Evolutionary conservation across 23 red algal genomes (phyloP), one percentile per base, ranked within the genome.

Genomic region (Agarophyton chilense): DNA sequence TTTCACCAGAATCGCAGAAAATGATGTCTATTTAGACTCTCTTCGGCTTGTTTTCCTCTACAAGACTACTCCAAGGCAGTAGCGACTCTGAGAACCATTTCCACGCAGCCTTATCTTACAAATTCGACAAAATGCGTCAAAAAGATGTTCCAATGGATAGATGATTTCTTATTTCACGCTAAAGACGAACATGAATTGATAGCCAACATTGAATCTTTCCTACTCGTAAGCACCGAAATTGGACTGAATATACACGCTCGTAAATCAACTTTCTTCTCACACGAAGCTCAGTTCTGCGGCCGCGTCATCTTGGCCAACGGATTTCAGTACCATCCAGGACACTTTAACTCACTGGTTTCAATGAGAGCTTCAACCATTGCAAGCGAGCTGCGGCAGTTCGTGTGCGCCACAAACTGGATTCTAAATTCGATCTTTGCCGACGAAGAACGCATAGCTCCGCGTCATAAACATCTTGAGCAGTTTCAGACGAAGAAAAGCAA

Each of bases 131-230:
- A 61, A n/a, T 22, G 38, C 38, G 81, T 67, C 63, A 32, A 65
- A 17, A 68, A 66, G 17, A 67, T 85, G 57, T 28, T 85, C 2
- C 81, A 85, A 50, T 85, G 81, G 58, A 85, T 85, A n/a, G n/a
- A n/a, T n/a, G n/a, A n/a, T n/a, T n/a, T n/a, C n/a, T n/a, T n/a
- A n/a, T n/a, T n/a, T n/a, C n/a, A n/a, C n/a, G n/a, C n/a, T n/a
- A n/a, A n/a, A n/a, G n/a, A n/a, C n/a, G n/a, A n/a, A n/a, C n/a
- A 9, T 31, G 57, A 65, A 18, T 58, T 85, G 1, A 9, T 85
- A 22, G n/a, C 50, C n/a, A 47, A 85, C 42, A 66, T 85, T n/a
- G 81, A 70, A 24, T 8, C 6, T 40, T 85, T 70, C 39, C 32
- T 66, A 2, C 19, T 8, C 17, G 63, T 85, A 11, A 65, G 34